Conservation (phyloP, 2,329 filamentous ascomycete genomes). For the Epichloe typhina region DNA sequence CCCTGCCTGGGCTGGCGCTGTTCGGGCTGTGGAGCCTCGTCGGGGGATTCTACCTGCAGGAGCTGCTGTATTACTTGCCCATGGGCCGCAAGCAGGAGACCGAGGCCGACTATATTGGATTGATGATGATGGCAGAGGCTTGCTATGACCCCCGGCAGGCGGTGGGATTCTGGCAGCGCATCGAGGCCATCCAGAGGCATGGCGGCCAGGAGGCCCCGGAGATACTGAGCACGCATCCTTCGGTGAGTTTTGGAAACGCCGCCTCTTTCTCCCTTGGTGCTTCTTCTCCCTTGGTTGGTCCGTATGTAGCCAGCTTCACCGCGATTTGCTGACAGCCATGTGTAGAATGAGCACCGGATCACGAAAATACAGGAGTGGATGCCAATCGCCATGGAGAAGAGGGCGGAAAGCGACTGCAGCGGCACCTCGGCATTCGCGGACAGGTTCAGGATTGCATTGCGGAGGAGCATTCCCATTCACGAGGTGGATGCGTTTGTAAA, state of each 20-base stretch:
- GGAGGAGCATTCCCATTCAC: slow-evolving; percentile 15
- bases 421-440: slow-evolving; percentile 39
- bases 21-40: slow-evolving; percentile 29
- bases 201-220: slow-evolving; percentile 44
- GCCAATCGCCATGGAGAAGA: slow-evolving; percentile 41
- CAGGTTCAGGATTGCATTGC: slow-evolving; percentile 35
- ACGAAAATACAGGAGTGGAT: slow-evolving; percentile 53
- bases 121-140: slow-evolving; percentile 72
- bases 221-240: slow-evolving; percentile 66
- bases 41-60: slow-evolving; percentile 34
- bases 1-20: slow-evolving; percentile 26
- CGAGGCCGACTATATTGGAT: slow-evolving; percentile 68
- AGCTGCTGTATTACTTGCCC: slow-evolving; percentile 53
- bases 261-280: no score
- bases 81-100: slow-evolving; percentile 60
- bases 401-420: slow-evolving; percentile 38
- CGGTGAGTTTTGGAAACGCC: slow-evolving; percentile 31
- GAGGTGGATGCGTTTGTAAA: background rate
- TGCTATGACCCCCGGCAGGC: slow-evolving; percentile 62
- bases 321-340: background rate
- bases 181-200: slow-evolving; percentile 37
- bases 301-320: no score
- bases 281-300: no score
- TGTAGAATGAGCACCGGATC: slow-evolving; percentile 46
- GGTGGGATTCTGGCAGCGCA: slow-evolving; percentile 51